phyloP scores from a whole-genome alignment of 1,284 basidiomycete species.

The Trichosporon sp. region DNA sequence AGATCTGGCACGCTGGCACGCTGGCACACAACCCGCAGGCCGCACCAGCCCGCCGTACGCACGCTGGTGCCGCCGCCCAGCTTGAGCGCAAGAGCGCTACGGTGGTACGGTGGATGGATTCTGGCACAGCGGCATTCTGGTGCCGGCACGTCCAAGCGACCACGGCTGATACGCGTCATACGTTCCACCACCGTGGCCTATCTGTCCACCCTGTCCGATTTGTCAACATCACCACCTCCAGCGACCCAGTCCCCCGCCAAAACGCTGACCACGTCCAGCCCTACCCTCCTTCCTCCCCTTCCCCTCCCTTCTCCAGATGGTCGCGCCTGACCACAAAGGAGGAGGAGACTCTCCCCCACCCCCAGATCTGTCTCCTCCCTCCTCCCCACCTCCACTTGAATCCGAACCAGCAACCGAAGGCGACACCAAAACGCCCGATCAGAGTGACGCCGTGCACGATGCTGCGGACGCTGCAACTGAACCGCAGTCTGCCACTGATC shows the following conservation, averaged over 20 bases:
- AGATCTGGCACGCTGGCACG: neutral
- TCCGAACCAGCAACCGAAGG: neutral
- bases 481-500: neutral
- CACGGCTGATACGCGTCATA: constrained; percentile 1
- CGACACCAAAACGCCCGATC: neutral
- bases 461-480: neutral
- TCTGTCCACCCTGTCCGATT: neutral
- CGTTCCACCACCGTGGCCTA: neutral
- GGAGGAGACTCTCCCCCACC: neutral
- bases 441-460: neutral
- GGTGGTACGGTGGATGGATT: too few relatives aligned
- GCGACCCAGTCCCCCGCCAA: too few relatives aligned
- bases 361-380: neutral
- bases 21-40: too few relatives aligned
- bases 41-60: too few relatives aligned
- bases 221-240: neutral
- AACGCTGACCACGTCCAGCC: neutral
- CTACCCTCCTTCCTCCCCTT: neutral
- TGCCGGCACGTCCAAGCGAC: neutral
- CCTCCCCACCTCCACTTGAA: neutral
- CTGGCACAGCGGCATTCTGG: neutral
- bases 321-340: constrained; percentile 8
- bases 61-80: too few relatives aligned
- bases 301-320: constrained; percentile 6
- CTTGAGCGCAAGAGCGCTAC: neutral